Conservation (phyloP, 495 filamentous ascomycete genomes). For the Penicillium verhagenii region DNA sequence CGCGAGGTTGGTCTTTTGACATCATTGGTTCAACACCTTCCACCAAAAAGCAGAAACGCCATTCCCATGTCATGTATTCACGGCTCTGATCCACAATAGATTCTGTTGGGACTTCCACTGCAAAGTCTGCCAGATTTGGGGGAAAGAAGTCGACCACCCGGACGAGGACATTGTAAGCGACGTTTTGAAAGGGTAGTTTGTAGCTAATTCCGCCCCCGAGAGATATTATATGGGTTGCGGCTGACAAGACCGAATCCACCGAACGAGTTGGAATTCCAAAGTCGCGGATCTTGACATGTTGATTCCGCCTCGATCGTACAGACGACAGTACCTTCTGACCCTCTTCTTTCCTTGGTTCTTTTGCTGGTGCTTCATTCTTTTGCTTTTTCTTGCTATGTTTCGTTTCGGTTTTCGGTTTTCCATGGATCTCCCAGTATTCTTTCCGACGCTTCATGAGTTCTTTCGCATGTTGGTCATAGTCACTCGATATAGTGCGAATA, state of each 20-base stretch:
- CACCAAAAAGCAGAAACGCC: conserved; percentile 74
- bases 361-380: conserved; percentile 30
- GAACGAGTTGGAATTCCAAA: conserved; percentile 24
- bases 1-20: conserved; percentile 31
- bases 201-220: conserved; percentile 44
- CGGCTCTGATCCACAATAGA: conserved; percentile 46
- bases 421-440: conserved; percentile 55
- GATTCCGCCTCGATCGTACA: conserved; percentile 39
- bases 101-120: conserved; percentile 47
- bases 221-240: conserved; percentile 39
- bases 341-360: conserved; percentile 37
- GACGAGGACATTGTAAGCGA: conserved; percentile 64
- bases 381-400: conserved; percentile 35
- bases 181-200: conserved; percentile 67
- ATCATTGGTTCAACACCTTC: conserved; percentile 51
- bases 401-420: neutral
- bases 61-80: conserved; percentile 59
- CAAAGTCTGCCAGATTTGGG: conserved; percentile 68
- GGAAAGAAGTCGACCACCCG: conserved; percentile 85
- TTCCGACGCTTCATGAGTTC: conserved; percentile 61
- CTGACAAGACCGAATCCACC: conserved; percentile 44
- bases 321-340: conserved; percentile 29
- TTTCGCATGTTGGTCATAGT: conserved; percentile 51
- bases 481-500: conserved; percentile 45
- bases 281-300: conserved; percentile 30